These are phyloP conservation scores for Tulasnella sp. DNA, from an alignment of 768 basidiomycete genomes.

Conservation along the genomic window DNA sequence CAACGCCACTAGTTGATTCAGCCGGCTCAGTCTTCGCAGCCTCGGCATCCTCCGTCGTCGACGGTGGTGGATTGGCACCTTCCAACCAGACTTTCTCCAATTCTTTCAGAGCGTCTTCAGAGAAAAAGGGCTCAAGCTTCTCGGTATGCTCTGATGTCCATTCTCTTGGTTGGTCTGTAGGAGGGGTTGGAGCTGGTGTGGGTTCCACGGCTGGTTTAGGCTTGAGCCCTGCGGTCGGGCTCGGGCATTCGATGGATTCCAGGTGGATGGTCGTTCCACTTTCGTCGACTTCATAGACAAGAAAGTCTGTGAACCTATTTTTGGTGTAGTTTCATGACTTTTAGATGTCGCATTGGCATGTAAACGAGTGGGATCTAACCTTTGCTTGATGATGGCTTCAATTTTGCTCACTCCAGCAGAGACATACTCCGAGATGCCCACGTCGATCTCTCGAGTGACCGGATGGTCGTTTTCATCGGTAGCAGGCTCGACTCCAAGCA, in stretches of 20 bases:
- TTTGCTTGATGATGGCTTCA: conserved; percentile 92
- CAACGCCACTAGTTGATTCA: conserved; percentile 11
- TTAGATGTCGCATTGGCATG: neutral
- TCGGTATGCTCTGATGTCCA: conserved; percentile 35
- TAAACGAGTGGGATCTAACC: conserved; percentile 38
- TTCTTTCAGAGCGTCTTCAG: conserved; percentile 43
- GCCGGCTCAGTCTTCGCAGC: neutral
- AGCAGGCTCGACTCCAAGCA: conserved; percentile 21
- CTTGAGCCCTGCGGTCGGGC: conserved; percentile 26
- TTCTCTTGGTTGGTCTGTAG: neutral
- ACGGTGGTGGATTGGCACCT: conserved; percentile 59
- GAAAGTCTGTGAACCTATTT: conserved; percentile 86
- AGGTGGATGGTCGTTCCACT: conserved; percentile 72
- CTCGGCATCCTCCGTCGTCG: neutral
- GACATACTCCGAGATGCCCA: conserved; percentile 85
- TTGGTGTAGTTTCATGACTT: conserved; percentile 1
- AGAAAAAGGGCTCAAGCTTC: conserved; percentile 50
- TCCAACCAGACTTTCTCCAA: conserved; percentile 69
- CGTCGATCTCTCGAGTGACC: conserved; percentile 61
- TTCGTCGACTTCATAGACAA: conserved; percentile 84
- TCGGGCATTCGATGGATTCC: conserved; percentile 59
- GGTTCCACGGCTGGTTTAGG: conserved; percentile 20
- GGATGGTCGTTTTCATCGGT: conserved; percentile 36
- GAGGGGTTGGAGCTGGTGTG: conserved; percentile 1
- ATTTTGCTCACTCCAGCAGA: conserved; percentile 57